Conservation (phyloP, 768 basidiomycete genomes). For the Hortiboletus campestris region DNA sequence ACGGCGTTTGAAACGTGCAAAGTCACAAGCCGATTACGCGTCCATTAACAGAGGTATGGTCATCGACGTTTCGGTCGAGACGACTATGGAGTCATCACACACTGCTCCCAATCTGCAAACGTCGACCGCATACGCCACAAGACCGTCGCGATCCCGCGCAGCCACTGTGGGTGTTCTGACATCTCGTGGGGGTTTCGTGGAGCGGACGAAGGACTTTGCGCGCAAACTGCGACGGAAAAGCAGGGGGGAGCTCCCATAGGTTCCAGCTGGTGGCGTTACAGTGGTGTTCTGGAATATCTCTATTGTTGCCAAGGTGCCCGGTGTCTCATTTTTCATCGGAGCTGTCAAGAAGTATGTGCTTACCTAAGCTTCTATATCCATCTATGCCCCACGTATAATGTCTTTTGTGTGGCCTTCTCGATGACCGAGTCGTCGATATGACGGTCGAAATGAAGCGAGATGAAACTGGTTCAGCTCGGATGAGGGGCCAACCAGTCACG, state of each 20-base stretch:
- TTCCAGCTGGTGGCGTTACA: conserved; percentile 15
- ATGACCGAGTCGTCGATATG: conserved; percentile 15
- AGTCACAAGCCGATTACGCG: conserved; percentile 38
- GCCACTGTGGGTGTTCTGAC: conserved; percentile 33
- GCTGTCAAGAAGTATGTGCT: conserved; percentile 9
- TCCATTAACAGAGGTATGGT: conserved; percentile 33
- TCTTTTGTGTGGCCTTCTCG: conserved; percentile 10
- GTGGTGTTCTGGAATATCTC: conserved; percentile 17
- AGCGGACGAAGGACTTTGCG: conserved; percentile 41
- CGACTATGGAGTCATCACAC: conserved; percentile 26
- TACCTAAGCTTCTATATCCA: conserved; percentile 25
- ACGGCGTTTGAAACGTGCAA: conserved; percentile 44
- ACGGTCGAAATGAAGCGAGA: conserved; percentile 21
- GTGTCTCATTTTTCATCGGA: conserved; percentile 17
- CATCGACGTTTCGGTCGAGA: conserved; percentile 50
- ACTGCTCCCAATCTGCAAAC: neutral
- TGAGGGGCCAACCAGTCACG: neutral
- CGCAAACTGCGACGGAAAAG: conserved; percentile 44
- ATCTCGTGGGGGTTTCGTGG: conserved; percentile 30
- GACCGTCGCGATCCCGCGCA: conserved; percentile 23
- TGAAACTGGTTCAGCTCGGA: conserved; percentile 2
- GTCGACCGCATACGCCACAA: conserved; percentile 23
- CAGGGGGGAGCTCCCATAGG: conserved; percentile 15
- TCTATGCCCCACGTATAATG: conserved; percentile 18
- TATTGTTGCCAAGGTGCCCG: conserved; percentile 28